Base-by-base conservation (phyloP, 257 asterid genomes). In the Ocimum tenuiflorum region DNA sequence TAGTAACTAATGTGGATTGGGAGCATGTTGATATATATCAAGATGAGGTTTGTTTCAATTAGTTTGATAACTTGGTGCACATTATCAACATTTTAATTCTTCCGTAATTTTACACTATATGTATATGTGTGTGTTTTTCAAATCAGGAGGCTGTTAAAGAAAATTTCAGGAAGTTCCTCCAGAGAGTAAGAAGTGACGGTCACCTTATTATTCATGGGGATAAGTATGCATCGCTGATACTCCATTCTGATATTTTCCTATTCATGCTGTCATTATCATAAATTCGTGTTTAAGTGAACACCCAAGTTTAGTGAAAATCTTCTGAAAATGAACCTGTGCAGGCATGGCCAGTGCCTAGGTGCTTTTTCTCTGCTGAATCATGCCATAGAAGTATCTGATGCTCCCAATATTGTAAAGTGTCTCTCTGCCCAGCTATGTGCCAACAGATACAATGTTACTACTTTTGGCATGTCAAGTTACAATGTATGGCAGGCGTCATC, bases 21-120 rank as follows among this genome's bases (percentile, higher is more conserved):
- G 82, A 77, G 53, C 85, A 80, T 68, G 80, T 71, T 17, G 82
- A 77, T 53, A 67, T 80, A 23, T 77, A 70, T 63, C 71, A 41
- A 23, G 67, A 70, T 39, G 73, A 77, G 82, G 82, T 80, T 41
- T 9, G 6, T 50, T 27, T 63, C 23, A 35, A 52, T 55, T 36
- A 35, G 13, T 39, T n/a, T 10, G 14, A 60, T 31, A 42, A 23
- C 18, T 41, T 36, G 17, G 4, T 27, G 31, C 31, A 27, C 31
- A 27, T 27, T 4, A 27, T 27, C 31, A 4, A 52, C 33, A 31
- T 3, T 52, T 36, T 23, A 42, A 9, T 64, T 48, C 0, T 15
- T 13, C 61, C 59, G 5, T 18, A 48, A 70, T 23, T 70, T 74
- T 41, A 64, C 49, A 42, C 43, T 43, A 14, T 22, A 14, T 59